Percentiles rank a stretch among this genome's conserved stretches.
Conservation (phyloP, 2,329 filamentous ascomycete genomes). For the Amauroascus verrucosus region DNA sequence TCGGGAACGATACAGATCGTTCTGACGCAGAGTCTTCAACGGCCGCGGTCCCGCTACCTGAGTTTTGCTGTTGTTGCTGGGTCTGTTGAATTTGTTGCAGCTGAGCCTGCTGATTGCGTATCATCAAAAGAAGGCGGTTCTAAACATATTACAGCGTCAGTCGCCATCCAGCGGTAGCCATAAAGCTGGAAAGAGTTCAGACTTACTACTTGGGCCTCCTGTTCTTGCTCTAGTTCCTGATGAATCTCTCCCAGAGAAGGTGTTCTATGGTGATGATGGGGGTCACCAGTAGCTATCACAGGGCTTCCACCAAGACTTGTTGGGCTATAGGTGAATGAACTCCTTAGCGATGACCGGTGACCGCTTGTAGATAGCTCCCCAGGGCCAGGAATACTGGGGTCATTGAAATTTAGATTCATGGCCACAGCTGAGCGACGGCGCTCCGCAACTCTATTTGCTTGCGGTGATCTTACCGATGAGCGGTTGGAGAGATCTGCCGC, state of each 20-base stretch:
- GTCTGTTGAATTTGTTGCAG: conserved; percentile 32
- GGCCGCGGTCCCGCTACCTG: conserved; percentile 24
- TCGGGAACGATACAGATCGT: conserved; percentile 32
- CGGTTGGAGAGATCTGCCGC: conserved; percentile 55
- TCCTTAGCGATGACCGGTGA: conserved; percentile 28
- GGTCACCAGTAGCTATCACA: conserved; percentile 36
- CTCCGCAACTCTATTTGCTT: conserved; percentile 25
- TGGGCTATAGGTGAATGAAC: conserved; percentile 36
- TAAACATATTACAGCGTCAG: conserved; percentile 17
- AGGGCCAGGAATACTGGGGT: conserved; percentile 27
- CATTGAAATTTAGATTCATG: conserved; percentile 33
- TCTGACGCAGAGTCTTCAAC: conserved; percentile 38
- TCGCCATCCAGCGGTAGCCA: neutral
- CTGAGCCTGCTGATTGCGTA: conserved; percentile 39
- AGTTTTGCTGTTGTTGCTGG: conserved; percentile 27
- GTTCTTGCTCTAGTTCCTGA: conserved; percentile 43
- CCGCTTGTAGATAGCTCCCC: conserved; percentile 32
- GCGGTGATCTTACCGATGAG: conserved; percentile 29
- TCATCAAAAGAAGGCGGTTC: conserved; percentile 43
- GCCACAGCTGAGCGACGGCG: conserved; percentile 35
- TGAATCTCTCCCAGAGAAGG: conserved; percentile 42
- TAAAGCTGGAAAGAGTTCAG: conserved; percentile 36
- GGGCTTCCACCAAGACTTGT: conserved; percentile 35
- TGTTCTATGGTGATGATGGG: conserved; percentile 40
- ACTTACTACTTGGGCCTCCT: conserved; percentile 43